Evolutionary conservation across 192 early-diverging fungal genomes (phyloP), one percentile per base, ranked within the genome.

Genomic region (Kickxella alabastrina): DNA sequence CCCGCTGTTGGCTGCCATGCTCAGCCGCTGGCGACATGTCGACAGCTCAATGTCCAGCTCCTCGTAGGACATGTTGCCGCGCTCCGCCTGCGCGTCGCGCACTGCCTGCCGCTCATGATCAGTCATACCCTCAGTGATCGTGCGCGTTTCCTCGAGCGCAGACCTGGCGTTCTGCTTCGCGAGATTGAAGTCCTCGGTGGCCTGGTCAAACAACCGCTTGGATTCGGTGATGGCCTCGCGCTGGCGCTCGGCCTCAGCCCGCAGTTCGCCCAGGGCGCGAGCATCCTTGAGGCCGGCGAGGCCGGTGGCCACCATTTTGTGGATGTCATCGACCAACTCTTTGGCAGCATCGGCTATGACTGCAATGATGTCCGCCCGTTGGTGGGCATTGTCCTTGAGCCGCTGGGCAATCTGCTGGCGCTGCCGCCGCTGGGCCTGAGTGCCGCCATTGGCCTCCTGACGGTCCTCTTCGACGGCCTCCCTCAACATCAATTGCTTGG

Each of bases 31-130:
- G 15, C 58, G 55, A 8, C 60, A 60, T 0, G 65, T 57, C 3
- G 60, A 36, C 31, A 91, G 70, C 47, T 75, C 72, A 15, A 82
- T 78, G 61, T 90, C 84, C 13, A 96, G 61, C 22, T 88, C 77
- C 14, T 83, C 85, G 10, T 81, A 38, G 0, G 82, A 57, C 18
- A 76, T 54, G 14, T 57, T 50, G 15, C 48, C 51, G 6, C 59
- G 58, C 47, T 54, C 32, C 7, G 65, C 68, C 49, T 82, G 71
- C 45, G 81, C 79, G 19, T 74, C 78, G 12, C 65, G 59, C 29
- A 75, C 65, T 1, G 52, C 51, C 36, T 60, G 56, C 1, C 60
- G 63, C 44, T 82, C 79, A 21, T 77, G 79, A 29, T 83, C 83
- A 21, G 46, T 52, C 47, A 87, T 56, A 8, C 61, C 69, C 3